These are phyloP conservation scores for Lophiotrema nucula DNA, from an alignment of 495 filamentous ascomycete species.

Conservation along the genomic window DNA sequence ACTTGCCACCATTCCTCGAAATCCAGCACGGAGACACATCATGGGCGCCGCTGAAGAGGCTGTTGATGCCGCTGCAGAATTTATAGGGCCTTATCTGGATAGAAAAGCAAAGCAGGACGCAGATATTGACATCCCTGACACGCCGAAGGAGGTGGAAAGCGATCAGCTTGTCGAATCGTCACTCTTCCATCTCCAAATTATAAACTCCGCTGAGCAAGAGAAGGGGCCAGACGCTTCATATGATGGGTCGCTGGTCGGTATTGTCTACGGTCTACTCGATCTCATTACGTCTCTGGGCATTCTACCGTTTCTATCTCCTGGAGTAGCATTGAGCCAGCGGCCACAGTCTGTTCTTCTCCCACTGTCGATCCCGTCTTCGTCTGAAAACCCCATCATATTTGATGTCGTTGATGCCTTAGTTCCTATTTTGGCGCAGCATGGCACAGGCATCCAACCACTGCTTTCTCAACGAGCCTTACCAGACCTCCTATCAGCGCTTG, in stretches of 20 bases:
- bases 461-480: slow-evolving; percentile 41
- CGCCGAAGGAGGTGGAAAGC: not conserved
- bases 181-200: slow-evolving; percentile 24
- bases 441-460: slow-evolving; percentile 26
- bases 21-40: too few relatives aligned
- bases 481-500: slow-evolving; percentile 42
- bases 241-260: slow-evolving; percentile 27
- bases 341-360: slow-evolving; percentile 23
- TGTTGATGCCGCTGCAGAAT: slow-evolving; percentile 23
- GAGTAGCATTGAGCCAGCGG: slow-evolving; percentile 24
- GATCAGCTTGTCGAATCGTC: slow-evolving; percentile 16
- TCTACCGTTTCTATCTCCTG: slow-evolving; percentile 20
- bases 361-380: not conserved
- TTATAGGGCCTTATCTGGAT: slow-evolving; percentile 22
- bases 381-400: not conserved
- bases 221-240: slow-evolving; percentile 20
- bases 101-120: not conserved
- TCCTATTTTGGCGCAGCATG: slow-evolving; percentile 13
- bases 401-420: slow-evolving; percentile 7
- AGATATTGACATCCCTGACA: too few relatives aligned
- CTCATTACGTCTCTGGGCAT: slow-evolving; percentile 28
- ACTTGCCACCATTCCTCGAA: not conserved
- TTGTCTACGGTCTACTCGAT: slow-evolving; percentile 33
- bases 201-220: slow-evolving; percentile 22
- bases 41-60: slow-evolving; percentile 25